Percentiles rank a stretch among this genome's conserved stretches.
Conservation (phyloP, 345 rosid species). For the Aquilaria yunnanensis region DNA sequence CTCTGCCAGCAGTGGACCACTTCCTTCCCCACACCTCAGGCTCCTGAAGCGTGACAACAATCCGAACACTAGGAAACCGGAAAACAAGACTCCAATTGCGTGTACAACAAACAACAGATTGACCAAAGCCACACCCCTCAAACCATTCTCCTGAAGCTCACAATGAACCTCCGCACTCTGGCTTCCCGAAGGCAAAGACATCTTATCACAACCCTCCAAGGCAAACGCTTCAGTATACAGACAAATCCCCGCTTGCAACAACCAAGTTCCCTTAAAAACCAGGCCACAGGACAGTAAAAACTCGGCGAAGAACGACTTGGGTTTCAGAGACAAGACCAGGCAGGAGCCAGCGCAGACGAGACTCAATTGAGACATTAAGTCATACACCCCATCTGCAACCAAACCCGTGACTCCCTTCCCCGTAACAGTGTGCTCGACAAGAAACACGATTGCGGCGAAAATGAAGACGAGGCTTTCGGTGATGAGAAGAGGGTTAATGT, state of each 20-base stretch:
- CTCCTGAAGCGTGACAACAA: slow-evolving; percentile 27
- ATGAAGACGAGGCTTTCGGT: slow-evolving; percentile 26
- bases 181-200: slow-evolving; percentile 17
- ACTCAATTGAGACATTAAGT: slow-evolving; percentile 30
- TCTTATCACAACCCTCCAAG: slow-evolving; percentile 35
- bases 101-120: slow-evolving; percentile 47
- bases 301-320: slow-evolving; percentile 44
- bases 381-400: slow-evolving; percentile 27
- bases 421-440: slow-evolving; percentile 30
- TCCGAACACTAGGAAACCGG: slow-evolving; percentile 27
- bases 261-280: slow-evolving; percentile 51
- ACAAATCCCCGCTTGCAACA: slow-evolving; percentile 44
- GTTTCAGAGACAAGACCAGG: slow-evolving; percentile 41
- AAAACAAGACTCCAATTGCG: slow-evolving; percentile 30
- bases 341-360: slow-evolving; percentile 43
- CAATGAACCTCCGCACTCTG: slow-evolving; percentile 36
- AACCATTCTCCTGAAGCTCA: slow-evolving; percentile 45
- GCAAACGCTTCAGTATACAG: slow-evolving; percentile 41
- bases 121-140: slow-evolving; percentile 48
- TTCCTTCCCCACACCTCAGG: slow-evolving; percentile 31
- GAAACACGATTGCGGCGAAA: slow-evolving; percentile 30
- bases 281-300: slow-evolving; percentile 37
- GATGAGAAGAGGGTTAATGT: slow-evolving; percentile 19
- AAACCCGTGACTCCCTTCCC: slow-evolving; percentile 38
- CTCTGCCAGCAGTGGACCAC: slow-evolving; percentile 39